Base-by-base conservation (phyloP, 176 grass and related monocot genomes). In the Cymbopogon citratus region DNA sequence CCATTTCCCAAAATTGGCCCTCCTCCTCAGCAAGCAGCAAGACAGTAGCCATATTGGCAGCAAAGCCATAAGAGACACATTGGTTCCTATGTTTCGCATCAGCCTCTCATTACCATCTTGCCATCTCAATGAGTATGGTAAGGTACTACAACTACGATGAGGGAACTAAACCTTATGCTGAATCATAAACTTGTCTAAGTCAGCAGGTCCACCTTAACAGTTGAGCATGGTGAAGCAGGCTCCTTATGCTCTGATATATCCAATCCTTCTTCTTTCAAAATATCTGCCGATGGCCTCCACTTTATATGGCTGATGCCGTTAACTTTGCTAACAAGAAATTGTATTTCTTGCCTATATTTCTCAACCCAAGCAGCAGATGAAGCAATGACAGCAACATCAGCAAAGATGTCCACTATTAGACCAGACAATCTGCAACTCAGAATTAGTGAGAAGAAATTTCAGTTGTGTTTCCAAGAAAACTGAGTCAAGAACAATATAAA, bases 281-380 rank as follows among this genome's bases (percentile, higher is more conserved):
- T 87, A 86, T 94, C 92, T 86, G 66, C 65, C 68, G 95, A 94
- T 14, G 90, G 80, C 85, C 90, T 98, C 95, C 92, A 98, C 75
- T 92, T 91, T 78, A 94, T 98, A 91, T 94, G 87, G 18, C 85
- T 98, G 43, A 94, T 77, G 83, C 84, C 86, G 77, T 49, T 34
- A 85, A 98, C 43, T 84, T 89, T 77, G 74, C 73, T 83, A 77
- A 98, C 87, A 74, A 91, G 87, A 63, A 85, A 89, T 68, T 98
- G 86, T 71, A 98, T 98, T 90, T 95, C 84, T 82, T 83, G 80
- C 82, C 89, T 94, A 85, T 94, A 95, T 86, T 90, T 98, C 84
- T 98, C 95, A 86, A 98, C 92, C 95, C 95, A 98, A 82, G 95
- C 95, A 69, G 95, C 95, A 86, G 95, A 98, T 84, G 95, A 98